phyloP scores from a whole-genome alignment of 2,329 filamentous ascomycete species.

The Rhynchosporium secalis region DNA sequence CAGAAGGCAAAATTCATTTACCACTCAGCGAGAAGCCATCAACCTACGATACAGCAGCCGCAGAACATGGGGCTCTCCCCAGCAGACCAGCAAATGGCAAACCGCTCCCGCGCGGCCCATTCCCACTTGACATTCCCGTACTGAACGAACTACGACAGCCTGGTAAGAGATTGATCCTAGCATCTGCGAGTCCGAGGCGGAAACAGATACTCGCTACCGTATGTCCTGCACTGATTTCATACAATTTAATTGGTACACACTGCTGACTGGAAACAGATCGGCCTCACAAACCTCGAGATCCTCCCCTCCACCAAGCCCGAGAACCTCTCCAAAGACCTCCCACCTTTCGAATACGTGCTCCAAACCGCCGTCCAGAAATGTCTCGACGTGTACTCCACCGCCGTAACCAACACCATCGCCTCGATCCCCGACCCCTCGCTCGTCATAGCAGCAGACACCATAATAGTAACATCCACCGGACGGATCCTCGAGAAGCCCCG shows the following conservation, averaged over 20 bases:
- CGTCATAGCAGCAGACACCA: constrained; percentile 87
- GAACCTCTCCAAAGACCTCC: constrained; percentile 76
- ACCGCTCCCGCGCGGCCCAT: constrained; percentile 46
- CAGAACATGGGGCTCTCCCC: constrained; percentile 33
- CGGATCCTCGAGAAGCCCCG: constrained; percentile 88
- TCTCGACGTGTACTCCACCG: constrained; percentile 58
- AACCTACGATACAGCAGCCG: constrained; percentile 33
- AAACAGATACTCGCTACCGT: constrained; percentile 77
- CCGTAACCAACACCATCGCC: constrained; percentile 43
- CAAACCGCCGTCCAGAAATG: constrained; percentile 84
- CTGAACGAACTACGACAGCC: constrained; percentile 65
- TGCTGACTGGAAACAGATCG: constrained; percentile 55
- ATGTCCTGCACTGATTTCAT: constrained; percentile 22
- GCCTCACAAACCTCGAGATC: constrained; percentile 79
- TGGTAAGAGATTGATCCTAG: constrained; percentile 80
- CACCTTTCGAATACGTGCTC: constrained; percentile 87
- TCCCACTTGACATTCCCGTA: constrained; percentile 77
- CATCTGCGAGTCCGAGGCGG: constrained; percentile 83
- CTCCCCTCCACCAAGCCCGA: constrained; percentile 81
- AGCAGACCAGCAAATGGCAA: constrained; percentile 25
- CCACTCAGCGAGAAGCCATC: constrained; percentile 28
- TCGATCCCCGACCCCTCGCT: constrained; percentile 67
- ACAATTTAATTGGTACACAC: too few species aligned
- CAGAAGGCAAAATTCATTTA: constrained; percentile 20
- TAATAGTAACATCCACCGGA: constrained; percentile 76